These are phyloP conservation scores for Fusarium euwallaceae DNA, from an alignment of 2,329 filamentous ascomycete genomes.

Conservation along the genomic window DNA sequence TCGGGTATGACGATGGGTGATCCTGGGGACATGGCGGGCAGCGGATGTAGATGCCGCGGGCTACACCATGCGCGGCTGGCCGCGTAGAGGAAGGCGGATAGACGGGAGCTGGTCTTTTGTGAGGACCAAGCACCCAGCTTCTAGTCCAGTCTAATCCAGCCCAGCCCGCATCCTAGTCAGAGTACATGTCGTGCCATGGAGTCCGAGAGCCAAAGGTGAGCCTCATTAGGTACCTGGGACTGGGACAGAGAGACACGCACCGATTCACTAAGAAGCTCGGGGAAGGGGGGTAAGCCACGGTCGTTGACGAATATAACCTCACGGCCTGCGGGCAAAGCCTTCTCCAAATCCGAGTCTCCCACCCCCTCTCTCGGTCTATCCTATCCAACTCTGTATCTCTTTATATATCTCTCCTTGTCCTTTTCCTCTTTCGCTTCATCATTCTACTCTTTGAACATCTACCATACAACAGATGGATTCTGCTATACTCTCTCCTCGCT, in stretches of 20 bases:
- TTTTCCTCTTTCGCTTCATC: neutral
- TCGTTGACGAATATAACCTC: conserved; percentile 40
- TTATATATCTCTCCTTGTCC: neutral
- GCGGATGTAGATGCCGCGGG: conserved; percentile 32
- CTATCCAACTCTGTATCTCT: neutral
- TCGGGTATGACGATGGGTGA: conserved; percentile 26
- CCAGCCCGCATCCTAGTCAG: conserved; percentile 20
- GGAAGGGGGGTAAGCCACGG: conserved; percentile 6
- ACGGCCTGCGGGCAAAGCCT: conserved; percentile 10
- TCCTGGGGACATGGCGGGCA: conserved; percentile 14
- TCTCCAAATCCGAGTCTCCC: conserved; percentile 4
- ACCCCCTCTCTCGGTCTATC: neutral
- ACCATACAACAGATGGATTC: conserved; percentile 2
- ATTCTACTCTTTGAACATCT: neutral
- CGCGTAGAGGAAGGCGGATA: conserved; percentile 34
- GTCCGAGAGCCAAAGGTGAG: conserved; percentile 32
- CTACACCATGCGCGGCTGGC: conserved; percentile 42
- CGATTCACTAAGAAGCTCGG: conserved; percentile 20
- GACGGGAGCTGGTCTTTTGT: conserved; percentile 20
- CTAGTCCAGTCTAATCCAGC: neutral
- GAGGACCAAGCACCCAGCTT: conserved; percentile 7
- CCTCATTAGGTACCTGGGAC: conserved; percentile 33
- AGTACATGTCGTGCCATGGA: conserved; percentile 37
- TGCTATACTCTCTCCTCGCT: neutral
- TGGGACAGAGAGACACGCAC: conserved; percentile 11